Percentiles rank a stretch among this genome's conserved stretches.
Conservation (phyloP, 2,329 filamentous ascomycete genomes). For the Pseudofabraea citricarpa region DNA sequence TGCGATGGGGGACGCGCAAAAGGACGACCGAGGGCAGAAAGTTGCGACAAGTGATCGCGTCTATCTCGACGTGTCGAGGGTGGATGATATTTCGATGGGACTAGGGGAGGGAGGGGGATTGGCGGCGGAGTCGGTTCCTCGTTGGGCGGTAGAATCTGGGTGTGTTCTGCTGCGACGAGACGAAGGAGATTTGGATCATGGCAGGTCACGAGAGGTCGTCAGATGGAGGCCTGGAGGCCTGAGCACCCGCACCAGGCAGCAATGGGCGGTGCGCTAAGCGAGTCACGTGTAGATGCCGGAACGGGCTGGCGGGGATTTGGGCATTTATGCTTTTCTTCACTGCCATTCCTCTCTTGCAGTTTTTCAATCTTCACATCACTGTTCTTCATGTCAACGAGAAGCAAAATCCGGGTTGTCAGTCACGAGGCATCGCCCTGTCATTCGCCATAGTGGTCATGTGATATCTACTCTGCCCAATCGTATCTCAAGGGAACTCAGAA, state of each 20-base stretch:
- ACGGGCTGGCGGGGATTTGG: too few relatives aligned
- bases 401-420: too few relatives aligned
- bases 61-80: constrained; percentile 14
- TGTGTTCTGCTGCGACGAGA: constrained; percentile 4
- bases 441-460: too few relatives aligned
- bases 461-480: too few relatives aligned
- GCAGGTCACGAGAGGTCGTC: neutral
- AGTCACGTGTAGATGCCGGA: too few relatives aligned
- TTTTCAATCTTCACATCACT: too few relatives aligned
- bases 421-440: too few relatives aligned
- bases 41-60: constrained; percentile 12
- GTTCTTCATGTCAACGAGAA: too few relatives aligned
- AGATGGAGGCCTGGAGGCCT: neutral
- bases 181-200: neutral
- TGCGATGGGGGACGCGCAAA: constrained; percentile 2
- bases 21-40: neutral
- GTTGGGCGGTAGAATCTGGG: constrained; percentile 11
- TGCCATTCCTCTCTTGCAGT: too few relatives aligned
- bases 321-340: too few relatives aligned
- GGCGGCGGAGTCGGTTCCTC: constrained; percentile 14
- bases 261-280: too few relatives aligned
- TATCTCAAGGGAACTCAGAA: neutral
- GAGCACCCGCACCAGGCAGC: neutral
- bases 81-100: constrained; percentile 6
- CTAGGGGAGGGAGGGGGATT: constrained; percentile 8